Percentiles rank a stretch among this genome's conserved stretches.
These are phyloP conservation scores for Podila clonocystis DNA, from an alignment of 192 early-diverging fungal species.

Conservation along the genomic window DNA sequence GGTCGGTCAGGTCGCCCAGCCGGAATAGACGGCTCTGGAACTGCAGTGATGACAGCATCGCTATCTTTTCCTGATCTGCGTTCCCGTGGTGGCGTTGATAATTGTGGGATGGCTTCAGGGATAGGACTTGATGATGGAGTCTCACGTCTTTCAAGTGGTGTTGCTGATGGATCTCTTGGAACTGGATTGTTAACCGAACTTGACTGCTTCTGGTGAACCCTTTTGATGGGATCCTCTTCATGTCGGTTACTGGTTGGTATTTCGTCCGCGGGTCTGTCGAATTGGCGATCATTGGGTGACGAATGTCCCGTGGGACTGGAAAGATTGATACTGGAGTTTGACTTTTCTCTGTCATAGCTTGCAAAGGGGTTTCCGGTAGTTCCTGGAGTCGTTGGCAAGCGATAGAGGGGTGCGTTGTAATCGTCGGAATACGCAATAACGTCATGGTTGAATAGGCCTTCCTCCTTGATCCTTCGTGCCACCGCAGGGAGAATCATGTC, in stretches of 20 bases:
- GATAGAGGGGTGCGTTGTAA: conserved; percentile 42
- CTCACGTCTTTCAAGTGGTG: too few relatives aligned
- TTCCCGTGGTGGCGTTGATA: too few relatives aligned
- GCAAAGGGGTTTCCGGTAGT: conserved; percentile 30
- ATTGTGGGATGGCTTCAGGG: too few relatives aligned
- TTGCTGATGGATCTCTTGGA: neutral
- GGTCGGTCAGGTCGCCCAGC: conserved; percentile 23
- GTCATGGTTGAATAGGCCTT: conserved; percentile 26
- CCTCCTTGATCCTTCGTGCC: conserved; percentile 36
- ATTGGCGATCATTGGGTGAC: neutral
- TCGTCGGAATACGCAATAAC: conserved; percentile 49
- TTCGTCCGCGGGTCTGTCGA: neutral
- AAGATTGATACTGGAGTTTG: conserved; percentile 29
- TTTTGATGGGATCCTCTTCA: neutral
- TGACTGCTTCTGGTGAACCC: too few relatives aligned
- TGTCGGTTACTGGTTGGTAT: neutral
- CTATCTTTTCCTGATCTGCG: neutral
- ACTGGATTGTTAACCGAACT: neutral
- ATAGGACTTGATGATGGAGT: too few relatives aligned
- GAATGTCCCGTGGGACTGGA: neutral
- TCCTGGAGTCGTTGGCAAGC: conserved; percentile 11
- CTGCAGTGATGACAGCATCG: neutral
- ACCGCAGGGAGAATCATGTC: conserved; percentile 49
- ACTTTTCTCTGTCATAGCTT: conserved; percentile 33
- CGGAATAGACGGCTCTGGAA: neutral